A percentile compares a stretch with the other conserved stretches of the same genome.
Evolutionary conservation across 306 rosid species (phyloP).

Genomic region (Sechiopsis laciniata): DNA sequence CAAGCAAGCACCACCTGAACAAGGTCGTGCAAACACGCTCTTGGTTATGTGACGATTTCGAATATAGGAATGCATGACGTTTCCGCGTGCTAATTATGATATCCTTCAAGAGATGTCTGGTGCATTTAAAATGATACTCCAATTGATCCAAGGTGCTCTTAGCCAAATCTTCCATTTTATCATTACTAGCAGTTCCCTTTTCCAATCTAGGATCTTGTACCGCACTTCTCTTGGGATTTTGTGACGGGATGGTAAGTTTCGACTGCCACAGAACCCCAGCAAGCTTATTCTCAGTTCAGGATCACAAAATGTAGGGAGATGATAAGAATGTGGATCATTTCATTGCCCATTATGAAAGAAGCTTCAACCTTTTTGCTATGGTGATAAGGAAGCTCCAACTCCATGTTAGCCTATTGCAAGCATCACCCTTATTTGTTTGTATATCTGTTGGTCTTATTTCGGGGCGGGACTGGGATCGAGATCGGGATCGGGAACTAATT

Average conservation of each 20-base stretch:
- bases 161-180: constrained; percentile 11
- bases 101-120: constrained; percentile 22
- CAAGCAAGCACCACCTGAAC: constrained; percentile 64
- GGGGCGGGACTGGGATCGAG: not conserved
- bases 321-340: not conserved
- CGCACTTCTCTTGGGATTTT: not conserved
- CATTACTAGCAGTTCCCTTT: not conserved
- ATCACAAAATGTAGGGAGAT: constrained; percentile 15
- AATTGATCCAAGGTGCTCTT: not conserved
- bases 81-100: constrained; percentile 55
- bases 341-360: not conserved
- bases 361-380: constrained; percentile 15
- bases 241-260: not conserved
- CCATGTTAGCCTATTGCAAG: not conserved
- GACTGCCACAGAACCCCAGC: not conserved
- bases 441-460: constrained; percentile 23
- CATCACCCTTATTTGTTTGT: constrained; percentile 9
- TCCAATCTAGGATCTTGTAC: no score
- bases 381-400: not conserved
- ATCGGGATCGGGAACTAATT: constrained; percentile 13
- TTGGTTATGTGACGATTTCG: constrained; percentile 47
- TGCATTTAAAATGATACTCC: not conserved
- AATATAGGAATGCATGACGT: constrained; percentile 15
- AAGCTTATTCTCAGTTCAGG: constrained; percentile 1
- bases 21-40: constrained; percentile 50